phyloP scores from a whole-genome alignment of 164 flowering plant species.

The Nelumbo lutea region DNA sequence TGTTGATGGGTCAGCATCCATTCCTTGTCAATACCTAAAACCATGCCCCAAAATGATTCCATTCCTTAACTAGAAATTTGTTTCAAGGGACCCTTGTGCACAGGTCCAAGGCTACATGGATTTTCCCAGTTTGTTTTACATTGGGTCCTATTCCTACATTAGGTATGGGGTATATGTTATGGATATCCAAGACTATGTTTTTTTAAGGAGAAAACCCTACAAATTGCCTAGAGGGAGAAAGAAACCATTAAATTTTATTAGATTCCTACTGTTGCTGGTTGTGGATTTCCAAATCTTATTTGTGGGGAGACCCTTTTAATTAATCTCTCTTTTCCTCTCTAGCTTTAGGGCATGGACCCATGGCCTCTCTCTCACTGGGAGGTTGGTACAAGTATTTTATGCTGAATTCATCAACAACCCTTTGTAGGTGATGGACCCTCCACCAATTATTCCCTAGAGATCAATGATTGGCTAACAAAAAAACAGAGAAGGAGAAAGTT shows the following conservation, averaged over 20 bases:
- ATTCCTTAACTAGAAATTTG: conserved; percentile 37
- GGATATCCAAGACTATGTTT: not conserved
- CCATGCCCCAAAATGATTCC: conserved; percentile 58
- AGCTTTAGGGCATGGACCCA: conserved; percentile 5
- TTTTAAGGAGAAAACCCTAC: not conserved
- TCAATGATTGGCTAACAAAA: not conserved
- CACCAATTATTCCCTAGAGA: not conserved
- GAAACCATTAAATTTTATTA: not conserved
- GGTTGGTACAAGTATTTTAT: conserved; percentile 17
- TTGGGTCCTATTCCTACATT: conserved; percentile 17
- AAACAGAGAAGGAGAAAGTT: not conserved
- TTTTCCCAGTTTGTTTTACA: not conserved
- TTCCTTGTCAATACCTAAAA: conserved; percentile 79
- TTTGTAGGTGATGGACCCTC: not conserved
- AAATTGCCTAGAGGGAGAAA: not conserved
- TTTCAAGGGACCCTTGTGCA: conserved; percentile 8
- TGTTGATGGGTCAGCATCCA: conserved; percentile 91
- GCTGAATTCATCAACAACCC: conserved; percentile 20
- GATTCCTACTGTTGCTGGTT: no score
- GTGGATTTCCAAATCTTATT: no score
- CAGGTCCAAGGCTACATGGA: conserved; percentile 4
- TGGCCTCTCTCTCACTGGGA: not conserved
- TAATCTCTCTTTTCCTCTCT: no score
- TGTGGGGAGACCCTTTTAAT: no score
- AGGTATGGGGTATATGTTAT: conserved; percentile 7